phyloP scores from a whole-genome alignment of 495 filamentous ascomycete species.

The Aspergillus taichungensis region DNA sequence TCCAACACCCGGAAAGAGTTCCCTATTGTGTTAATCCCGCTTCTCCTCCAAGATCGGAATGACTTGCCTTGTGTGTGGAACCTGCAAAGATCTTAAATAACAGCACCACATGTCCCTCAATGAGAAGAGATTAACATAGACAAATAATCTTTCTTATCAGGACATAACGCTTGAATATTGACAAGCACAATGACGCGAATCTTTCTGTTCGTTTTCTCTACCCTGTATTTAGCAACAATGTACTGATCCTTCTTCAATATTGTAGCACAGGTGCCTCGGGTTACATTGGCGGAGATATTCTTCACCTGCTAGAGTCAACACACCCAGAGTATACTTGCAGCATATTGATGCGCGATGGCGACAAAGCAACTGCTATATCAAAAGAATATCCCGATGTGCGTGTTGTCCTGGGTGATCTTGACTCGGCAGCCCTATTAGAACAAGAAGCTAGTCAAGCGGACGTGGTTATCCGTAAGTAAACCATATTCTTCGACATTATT shows the following conservation, averaged over 20 bases:
- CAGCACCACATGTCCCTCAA: too few relatives aligned
- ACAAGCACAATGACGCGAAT: constrained; percentile 15
- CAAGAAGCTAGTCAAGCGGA: constrained; percentile 36
- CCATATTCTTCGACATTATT: neutral
- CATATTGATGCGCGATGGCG: constrained; percentile 49
- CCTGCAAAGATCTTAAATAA: too few relatives aligned
- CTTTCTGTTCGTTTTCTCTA: constrained; percentile 11
- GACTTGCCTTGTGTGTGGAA: too few relatives aligned
- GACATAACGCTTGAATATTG: neutral
- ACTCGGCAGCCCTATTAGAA: constrained; percentile 25
- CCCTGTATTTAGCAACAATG: neutral
- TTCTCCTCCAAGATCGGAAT: too few relatives aligned
- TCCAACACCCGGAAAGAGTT: too few relatives aligned
- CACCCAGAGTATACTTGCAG: constrained; percentile 55
- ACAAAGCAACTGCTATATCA: constrained; percentile 48
- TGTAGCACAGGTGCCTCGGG: constrained; percentile 47
- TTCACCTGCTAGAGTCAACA: constrained; percentile 42
- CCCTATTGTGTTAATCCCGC: too few relatives aligned
- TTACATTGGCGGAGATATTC: constrained; percentile 60
- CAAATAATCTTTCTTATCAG: too few relatives aligned
- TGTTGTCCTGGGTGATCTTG: constrained; percentile 40
- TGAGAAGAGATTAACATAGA: too few relatives aligned
- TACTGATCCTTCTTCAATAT: neutral
- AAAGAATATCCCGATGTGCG: constrained; percentile 36
- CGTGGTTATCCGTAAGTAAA: constrained; percentile 39